Evolutionary conservation across 257 asterid genomes (phyloP).

Genomic region (Coffea eugenioides): DNA sequence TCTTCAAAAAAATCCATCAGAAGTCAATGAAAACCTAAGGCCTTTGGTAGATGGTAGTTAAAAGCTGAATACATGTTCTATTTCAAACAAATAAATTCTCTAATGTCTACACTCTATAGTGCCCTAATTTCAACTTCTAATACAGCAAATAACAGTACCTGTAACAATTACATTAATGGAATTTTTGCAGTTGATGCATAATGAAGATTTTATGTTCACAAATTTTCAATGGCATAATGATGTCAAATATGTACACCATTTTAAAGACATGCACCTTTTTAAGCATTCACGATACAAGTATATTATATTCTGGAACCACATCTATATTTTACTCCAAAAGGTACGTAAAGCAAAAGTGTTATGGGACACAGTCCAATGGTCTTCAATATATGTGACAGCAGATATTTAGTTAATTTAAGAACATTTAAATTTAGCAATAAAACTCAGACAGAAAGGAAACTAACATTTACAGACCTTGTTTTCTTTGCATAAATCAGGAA

Average conservation of each 20-base stretch:
- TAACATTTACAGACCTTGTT: slow-evolving; percentile 30
- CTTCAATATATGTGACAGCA: background rate
- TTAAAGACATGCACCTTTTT: background rate
- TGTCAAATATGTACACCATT: background rate
- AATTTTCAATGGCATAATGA: background rate
- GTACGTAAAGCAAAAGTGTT: background rate
- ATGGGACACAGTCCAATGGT: background rate
- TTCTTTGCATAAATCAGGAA: slow-evolving; percentile 52
- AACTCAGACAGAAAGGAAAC: background rate
- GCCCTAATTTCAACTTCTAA: background rate
- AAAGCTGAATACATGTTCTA: background rate
- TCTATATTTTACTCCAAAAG: background rate
- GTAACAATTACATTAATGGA: no score
- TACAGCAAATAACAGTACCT: background rate
- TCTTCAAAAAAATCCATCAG: background rate
- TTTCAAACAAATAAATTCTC: background rate
- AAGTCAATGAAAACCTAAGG: no score
- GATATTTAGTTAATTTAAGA: background rate
- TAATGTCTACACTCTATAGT: no score
- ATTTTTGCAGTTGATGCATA: background rate
- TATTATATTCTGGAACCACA: background rate
- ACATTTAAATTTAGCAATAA: background rate
- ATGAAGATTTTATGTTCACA: background rate
- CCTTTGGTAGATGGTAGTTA: background rate
- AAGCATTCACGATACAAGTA: background rate